Conservation (phyloP, 306 rosid species). For the Potentilla sterilis region DNA sequence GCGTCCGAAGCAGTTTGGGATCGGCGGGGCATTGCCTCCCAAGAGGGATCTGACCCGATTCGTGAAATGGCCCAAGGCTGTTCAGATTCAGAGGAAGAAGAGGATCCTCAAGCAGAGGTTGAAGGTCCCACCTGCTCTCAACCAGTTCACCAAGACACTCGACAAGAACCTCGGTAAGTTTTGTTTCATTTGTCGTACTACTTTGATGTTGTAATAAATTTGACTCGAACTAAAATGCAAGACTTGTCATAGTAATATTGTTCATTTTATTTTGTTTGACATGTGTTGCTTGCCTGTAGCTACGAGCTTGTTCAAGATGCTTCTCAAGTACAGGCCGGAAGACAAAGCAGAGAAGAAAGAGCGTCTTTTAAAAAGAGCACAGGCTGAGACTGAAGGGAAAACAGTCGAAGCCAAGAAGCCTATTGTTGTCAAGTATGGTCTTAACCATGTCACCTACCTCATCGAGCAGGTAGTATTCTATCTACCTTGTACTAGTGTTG, state of each 20-base stretch:
- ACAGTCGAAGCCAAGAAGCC: slow-evolving; percentile 65
- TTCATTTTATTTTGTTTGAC: too few relatives aligned
- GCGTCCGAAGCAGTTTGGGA: slow-evolving; percentile 70
- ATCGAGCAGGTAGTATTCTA: slow-evolving; percentile 56
- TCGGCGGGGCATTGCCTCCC: slow-evolving; percentile 81
- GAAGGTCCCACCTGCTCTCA: slow-evolving; percentile 80
- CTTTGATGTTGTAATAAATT: too few relatives aligned
- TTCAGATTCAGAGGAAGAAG: slow-evolving; percentile 61
- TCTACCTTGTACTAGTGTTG: background rate
- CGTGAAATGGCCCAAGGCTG: slow-evolving; percentile 67
- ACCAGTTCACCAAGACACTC: slow-evolving; percentile 74
- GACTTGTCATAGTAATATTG: too few relatives aligned
- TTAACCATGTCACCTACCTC: slow-evolving; percentile 75
- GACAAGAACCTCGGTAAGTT: slow-evolving; percentile 65
- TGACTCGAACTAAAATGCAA: too few relatives aligned
- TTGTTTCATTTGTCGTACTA: too few relatives aligned
- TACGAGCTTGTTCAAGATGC: slow-evolving; percentile 66
- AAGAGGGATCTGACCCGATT: slow-evolving; percentile 63
- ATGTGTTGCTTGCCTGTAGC: slow-evolving; percentile 38
- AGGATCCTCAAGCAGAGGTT: slow-evolving; percentile 60
- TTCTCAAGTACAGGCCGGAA: slow-evolving; percentile 75
- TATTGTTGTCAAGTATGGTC: slow-evolving; percentile 69
- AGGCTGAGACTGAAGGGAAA: slow-evolving; percentile 69
- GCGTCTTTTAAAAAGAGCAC: slow-evolving; percentile 65
- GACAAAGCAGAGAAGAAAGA: slow-evolving; percentile 76